Conservation (phyloP, 495 filamentous ascomycete species). For the Neurospora sp. region DNA sequence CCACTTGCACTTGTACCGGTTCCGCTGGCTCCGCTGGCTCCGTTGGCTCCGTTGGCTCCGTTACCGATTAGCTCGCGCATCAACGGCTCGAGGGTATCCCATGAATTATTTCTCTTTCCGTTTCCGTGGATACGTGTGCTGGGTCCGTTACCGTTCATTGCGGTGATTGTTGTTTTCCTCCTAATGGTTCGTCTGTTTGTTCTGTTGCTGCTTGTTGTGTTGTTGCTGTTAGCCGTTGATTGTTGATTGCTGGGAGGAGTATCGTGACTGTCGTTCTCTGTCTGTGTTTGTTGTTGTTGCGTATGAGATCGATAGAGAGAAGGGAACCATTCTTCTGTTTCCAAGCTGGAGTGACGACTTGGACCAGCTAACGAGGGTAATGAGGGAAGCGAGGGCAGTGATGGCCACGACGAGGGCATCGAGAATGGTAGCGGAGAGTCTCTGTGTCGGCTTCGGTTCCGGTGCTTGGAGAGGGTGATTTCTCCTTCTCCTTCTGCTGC, state of each 20-base stretch:
- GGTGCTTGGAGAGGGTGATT: neutral
- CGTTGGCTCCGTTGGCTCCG: neutral
- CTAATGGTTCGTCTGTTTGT: neutral
- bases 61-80: conserved; percentile 11
- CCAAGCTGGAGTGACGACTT: neutral
- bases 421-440: neutral
- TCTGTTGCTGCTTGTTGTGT: no score
- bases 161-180: neutral
- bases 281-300: neutral
- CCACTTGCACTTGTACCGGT: neutral
- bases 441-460: neutral
- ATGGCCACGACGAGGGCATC: neutral
- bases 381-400: neutral
- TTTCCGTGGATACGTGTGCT: neutral
- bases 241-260: neutral
- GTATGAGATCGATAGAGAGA: neutral
- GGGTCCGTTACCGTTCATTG: neutral
- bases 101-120: neutral
- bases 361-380: neutral
- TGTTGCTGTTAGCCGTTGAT: neutral
- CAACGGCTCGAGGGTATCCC: conserved; percentile 12
- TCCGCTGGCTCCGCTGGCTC: neutral
- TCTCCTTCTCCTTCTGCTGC: neutral
- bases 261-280: neutral
- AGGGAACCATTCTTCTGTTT: neutral